phyloP scores from a whole-genome alignment of 805 yeast genomes.

The Saccharomycopsis fermentans region DNA sequence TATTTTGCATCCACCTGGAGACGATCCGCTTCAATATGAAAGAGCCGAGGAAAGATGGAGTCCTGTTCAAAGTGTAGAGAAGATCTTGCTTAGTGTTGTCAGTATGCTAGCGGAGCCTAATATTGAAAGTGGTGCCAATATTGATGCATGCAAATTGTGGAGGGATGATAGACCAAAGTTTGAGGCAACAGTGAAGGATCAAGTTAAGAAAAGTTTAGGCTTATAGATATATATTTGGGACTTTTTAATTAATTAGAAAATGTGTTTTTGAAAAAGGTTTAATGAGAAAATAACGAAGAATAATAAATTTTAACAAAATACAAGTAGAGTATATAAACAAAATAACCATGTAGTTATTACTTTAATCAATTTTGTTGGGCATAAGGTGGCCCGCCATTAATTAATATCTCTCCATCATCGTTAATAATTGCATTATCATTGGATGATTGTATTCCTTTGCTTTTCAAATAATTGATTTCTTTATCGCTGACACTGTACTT shows the following conservation, averaged over 20 bases:
- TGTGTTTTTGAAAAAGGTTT: too few relatives aligned
- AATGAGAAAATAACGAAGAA: too few relatives aligned
- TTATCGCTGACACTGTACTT: constrained; percentile 26
- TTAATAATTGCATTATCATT: constrained; percentile 18
- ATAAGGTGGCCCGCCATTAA: constrained; percentile 8
- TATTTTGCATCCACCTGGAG: constrained; percentile 92
- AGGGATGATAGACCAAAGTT: constrained; percentile 70
- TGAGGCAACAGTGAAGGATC: constrained; percentile 50
- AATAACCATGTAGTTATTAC: too few relatives aligned
- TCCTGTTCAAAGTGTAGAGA: constrained; percentile 96
- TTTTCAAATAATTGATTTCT: constrained; percentile 20
- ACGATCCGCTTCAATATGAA: constrained; percentile 93
- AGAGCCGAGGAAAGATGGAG: constrained; percentile 96
- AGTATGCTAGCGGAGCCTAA: constrained; percentile 97
- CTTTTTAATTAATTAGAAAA: neutral
- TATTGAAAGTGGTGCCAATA: constrained; percentile 90
- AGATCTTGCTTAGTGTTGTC: constrained; percentile 83
- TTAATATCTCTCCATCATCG: constrained; percentile 22
- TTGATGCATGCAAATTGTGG: constrained; percentile 76
- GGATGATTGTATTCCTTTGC: constrained; percentile 21
- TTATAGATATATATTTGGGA: constrained; percentile 27
- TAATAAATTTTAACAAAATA: too few relatives aligned
- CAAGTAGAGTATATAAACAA: too few relatives aligned
- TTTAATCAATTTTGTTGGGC: neutral
- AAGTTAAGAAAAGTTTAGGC: constrained; percentile 66